phyloP scores from a whole-genome alignment of 225 moss, liverwort and hornwort genomes.

The Ulota crispa region DNA sequence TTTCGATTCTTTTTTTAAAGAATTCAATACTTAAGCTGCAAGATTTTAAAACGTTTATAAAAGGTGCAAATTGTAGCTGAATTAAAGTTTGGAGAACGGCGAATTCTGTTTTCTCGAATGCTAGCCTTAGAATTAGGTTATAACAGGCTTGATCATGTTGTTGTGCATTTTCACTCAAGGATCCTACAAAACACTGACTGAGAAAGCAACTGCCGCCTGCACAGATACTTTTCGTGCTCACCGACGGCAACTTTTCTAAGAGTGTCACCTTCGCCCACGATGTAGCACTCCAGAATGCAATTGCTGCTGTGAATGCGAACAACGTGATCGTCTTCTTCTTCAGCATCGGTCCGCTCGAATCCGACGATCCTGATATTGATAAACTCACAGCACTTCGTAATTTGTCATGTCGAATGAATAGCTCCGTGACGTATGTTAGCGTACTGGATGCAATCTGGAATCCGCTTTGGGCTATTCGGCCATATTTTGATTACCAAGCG shows the following conservation, averaged over 20 bases:
- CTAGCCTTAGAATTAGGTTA: neutral
- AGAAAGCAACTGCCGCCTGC: neutral
- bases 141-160: neutral
- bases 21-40: neutral
- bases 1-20: neutral
- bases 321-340: conserved; percentile 53
- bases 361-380: conserved; percentile 30
- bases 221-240: conserved; percentile 54
- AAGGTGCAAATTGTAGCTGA: neutral
- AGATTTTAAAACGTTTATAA: neutral
- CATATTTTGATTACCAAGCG: conserved; percentile 57
- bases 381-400: conserved; percentile 30
- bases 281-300: conserved; percentile 11
- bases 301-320: conserved; percentile 6
- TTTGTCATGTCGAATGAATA: conserved; percentile 45
- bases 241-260: conserved; percentile 46
- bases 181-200: neutral
- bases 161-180: neutral
- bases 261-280: conserved; percentile 30
- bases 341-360: conserved; percentile 41
- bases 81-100: neutral
- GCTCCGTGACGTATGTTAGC: conserved; percentile 50
- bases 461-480: conserved; percentile 54
- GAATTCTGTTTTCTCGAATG: neutral
- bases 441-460: conserved; percentile 39